Conservation (phyloP, 2,329 filamentous ascomycete genomes). For the Karstenula rhodostoma region DNA sequence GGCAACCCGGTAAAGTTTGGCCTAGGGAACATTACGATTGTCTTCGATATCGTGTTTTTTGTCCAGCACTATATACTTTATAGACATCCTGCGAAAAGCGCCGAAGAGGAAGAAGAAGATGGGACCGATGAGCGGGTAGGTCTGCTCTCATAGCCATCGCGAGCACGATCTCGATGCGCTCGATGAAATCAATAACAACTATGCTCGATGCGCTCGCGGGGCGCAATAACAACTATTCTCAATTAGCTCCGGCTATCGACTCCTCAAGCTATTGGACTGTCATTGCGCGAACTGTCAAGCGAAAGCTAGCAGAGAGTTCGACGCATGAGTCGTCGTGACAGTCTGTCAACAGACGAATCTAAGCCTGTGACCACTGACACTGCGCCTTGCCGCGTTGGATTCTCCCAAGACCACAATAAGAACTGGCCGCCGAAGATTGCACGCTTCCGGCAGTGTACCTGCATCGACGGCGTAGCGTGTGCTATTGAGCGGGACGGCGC, state of each 20-base stretch:
- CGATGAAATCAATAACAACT: not conserved
- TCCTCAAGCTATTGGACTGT: not conserved
- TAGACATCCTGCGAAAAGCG: constrained; percentile 37
- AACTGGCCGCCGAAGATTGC: constrained; percentile 1
- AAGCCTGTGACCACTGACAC: not conserved
- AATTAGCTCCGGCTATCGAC: not conserved
- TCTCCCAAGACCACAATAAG: not conserved
- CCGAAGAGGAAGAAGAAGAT: constrained; percentile 39
- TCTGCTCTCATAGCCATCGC: constrained; percentile 28
- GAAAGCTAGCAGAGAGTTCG: constrained; percentile 6
- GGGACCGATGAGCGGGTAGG: constrained; percentile 32
- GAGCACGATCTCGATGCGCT: constrained; percentile 7
- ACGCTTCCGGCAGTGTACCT: constrained; percentile 1
- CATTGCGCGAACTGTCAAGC: not conserved
- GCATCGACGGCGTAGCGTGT: not conserved
- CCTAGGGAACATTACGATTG: constrained; percentile 82
- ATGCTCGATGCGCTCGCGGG: not conserved
- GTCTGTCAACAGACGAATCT: not conserved
- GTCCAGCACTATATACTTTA: constrained; percentile 89
- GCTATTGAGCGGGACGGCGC: not conserved
- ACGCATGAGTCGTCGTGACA: not conserved
- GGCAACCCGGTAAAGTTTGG: constrained; percentile 93
- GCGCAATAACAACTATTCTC: not conserved
- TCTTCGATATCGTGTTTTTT: constrained; percentile 89
- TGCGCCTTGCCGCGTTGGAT: constrained; percentile 1